Evolutionary conservation across 805 yeast species (phyloP).

Genomic region (Ogataea methanolica): DNA sequence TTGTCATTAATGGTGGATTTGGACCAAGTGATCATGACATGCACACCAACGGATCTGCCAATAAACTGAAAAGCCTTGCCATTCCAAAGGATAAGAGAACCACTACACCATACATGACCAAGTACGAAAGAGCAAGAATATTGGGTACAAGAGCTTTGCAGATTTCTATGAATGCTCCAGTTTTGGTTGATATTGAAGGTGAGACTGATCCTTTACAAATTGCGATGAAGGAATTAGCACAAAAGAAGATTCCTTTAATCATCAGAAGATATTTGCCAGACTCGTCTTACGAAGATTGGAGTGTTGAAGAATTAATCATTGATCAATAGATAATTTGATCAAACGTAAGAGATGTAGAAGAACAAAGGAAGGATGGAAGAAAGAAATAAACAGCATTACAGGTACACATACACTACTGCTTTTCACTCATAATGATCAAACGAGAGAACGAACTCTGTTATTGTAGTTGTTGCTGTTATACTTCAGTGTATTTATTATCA

Average conservation of each 20-base stretch:
- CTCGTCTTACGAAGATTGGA: conserved; percentile 98
- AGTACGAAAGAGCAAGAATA: conserved; percentile 96
- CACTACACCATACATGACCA: conserved; percentile 98
- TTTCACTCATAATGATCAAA: too few species aligned
- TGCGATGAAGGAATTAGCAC: conserved; percentile 94
- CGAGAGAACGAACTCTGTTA: too few species aligned
- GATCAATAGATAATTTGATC: conserved; percentile 37
- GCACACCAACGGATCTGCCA: conserved; percentile 24
- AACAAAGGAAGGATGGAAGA: not conserved
- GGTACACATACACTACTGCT: too few species aligned
- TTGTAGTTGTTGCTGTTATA: too few species aligned
- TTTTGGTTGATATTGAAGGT: conserved; percentile 95
- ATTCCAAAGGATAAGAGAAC: conserved; percentile 84
- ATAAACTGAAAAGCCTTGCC: conserved; percentile 42
- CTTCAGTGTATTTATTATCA: too few species aligned
- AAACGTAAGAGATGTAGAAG: not conserved
- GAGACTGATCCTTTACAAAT: conserved; percentile 98
- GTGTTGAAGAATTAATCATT: conserved; percentile 93
- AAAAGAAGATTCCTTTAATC: conserved; percentile 90
- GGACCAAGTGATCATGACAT: conserved; percentile 50
- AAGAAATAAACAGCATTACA: not conserved
- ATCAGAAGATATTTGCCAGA: conserved; percentile 96
- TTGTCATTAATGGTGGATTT: conserved; percentile 65
- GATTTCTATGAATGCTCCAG: conserved; percentile 98
- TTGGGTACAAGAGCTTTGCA: conserved; percentile 97